Percentiles rank a stretch among this genome's conserved stretches.
Conservation (phyloP, 768 basidiomycete genomes). For the Mycena belliarum region DNA sequence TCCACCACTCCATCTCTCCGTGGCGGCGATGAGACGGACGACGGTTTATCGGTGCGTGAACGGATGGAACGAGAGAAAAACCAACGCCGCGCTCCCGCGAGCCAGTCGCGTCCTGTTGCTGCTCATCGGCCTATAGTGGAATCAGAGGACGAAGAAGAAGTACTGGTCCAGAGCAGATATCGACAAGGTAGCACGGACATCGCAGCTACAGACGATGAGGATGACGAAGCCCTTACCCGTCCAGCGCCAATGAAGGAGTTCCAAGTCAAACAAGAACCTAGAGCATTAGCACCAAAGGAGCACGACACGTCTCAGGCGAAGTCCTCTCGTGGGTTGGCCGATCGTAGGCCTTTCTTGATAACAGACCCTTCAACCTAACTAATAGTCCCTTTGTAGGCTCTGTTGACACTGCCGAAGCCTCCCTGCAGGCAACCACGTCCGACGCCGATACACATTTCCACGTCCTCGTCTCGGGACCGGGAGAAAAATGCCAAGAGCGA, state of each 20-base stretch:
- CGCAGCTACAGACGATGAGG: background rate
- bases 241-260: background rate
- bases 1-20: slow-evolving; percentile 14
- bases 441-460: slow-evolving; percentile 14
- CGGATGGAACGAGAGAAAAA: background rate
- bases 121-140: slow-evolving; percentile 2
- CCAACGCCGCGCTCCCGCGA: background rate
- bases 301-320: background rate
- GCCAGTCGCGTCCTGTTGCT: background rate
- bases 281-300: background rate
- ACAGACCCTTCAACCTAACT: background rate
- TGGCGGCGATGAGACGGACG: slow-evolving; percentile 5
- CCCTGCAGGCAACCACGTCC: background rate
- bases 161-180: background rate
- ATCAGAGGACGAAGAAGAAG: slow-evolving; percentile 14
- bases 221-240: slow-evolving; percentile 3
- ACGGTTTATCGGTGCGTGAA: background rate
- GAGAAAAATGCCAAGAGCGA: background rate
- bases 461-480: slow-evolving; percentile 7
- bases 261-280: background rate
- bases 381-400: background rate
- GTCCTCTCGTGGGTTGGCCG: background rate
- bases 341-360: background rate
- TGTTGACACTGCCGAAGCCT: background rate
- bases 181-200: background rate